Evolutionary conservation across 2,329 filamentous ascomycete genomes (phyloP).

Genomic region (Aspergillus eucalypticola): DNA sequence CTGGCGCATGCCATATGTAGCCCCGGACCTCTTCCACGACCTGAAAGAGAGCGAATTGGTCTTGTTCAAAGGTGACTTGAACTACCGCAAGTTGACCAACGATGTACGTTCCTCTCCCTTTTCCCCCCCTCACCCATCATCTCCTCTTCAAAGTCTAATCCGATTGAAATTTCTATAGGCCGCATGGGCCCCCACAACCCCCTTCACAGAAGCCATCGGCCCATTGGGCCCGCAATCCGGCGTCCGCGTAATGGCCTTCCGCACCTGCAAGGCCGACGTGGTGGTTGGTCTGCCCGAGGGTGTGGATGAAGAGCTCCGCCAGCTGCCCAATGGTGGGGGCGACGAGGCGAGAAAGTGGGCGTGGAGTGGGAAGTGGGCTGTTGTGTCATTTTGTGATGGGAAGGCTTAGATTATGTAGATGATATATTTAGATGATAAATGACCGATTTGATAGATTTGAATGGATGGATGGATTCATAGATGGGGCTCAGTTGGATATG

Average conservation of each 20-base stretch:
- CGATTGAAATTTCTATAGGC: conserved; percentile 50
- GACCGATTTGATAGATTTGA: too few relatives aligned
- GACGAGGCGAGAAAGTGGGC: conserved; percentile 78
- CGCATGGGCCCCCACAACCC: conserved; percentile 82
- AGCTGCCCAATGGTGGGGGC: conserved; percentile 69
- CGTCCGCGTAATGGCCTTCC: conserved; percentile 78
- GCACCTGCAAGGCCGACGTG: conserved; percentile 95
- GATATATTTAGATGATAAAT: too few relatives aligned
- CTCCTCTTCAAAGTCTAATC: not conserved
- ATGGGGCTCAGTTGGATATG: too few relatives aligned
- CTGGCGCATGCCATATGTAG: conserved; percentile 77
- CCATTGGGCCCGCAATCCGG: conserved; percentile 80
- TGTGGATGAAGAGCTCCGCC: conserved; percentile 76
- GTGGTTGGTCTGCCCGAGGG: conserved; percentile 84
- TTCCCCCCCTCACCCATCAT: not conserved
- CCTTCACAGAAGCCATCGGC: conserved; percentile 81
- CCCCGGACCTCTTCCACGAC: conserved; percentile 70
- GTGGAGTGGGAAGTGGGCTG: conserved; percentile 94
- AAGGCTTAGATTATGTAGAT: conserved; percentile 43
- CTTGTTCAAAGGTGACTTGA: conserved; percentile 95
- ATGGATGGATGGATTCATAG: too few relatives aligned
- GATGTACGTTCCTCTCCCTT: conserved; percentile 71
- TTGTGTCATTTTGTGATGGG: conserved; percentile 80
- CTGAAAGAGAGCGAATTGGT: conserved; percentile 81
- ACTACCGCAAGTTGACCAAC: conserved; percentile 88